These are phyloP conservation scores for Sarocladium oryzae DNA, from an alignment of 2,329 filamentous ascomycete species.

Conservation along the genomic window DNA sequence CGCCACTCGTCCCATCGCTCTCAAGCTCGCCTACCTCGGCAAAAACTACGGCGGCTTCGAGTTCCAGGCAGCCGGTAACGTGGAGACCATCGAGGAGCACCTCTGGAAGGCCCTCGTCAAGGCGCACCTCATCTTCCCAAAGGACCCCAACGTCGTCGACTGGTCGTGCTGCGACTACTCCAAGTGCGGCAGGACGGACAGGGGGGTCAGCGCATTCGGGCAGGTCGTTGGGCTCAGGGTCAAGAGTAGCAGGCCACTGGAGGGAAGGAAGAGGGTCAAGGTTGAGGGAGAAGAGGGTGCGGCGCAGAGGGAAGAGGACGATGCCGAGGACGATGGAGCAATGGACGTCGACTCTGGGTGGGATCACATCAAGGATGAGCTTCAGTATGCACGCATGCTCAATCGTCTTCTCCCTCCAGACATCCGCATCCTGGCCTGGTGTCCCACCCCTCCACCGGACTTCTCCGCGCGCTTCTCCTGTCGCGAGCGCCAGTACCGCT, in stretches of 20 bases:
- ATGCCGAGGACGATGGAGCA: slow-evolving; percentile 11
- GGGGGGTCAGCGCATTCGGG: slow-evolving; percentile 91
- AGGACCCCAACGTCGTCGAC: slow-evolving; percentile 56
- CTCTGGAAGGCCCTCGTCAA: slow-evolving; percentile 86
- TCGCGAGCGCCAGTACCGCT: slow-evolving; percentile 83
- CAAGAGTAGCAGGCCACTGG: slow-evolving; percentile 69
- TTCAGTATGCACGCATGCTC: slow-evolving; percentile 75
- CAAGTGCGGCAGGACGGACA: slow-evolving; percentile 90
- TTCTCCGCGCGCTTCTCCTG: slow-evolving; percentile 95
- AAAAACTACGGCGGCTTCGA: slow-evolving; percentile 91
- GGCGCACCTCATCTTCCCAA: slow-evolving; percentile 72
- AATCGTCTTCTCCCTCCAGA: slow-evolving; percentile 85
- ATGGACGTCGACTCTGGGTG: slow-evolving; percentile 21
- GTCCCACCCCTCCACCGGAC: slow-evolving; percentile 66
- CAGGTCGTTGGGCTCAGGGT: slow-evolving; percentile 85
- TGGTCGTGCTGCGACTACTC: slow-evolving; percentile 86
- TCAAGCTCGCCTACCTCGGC: slow-evolving; percentile 92
- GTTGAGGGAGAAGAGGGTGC: slow-evolving; percentile 18
- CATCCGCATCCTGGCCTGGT: slow-evolving; percentile 91
- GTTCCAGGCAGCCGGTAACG: slow-evolving; percentile 64
- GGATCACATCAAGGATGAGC: slow-evolving; percentile 73
- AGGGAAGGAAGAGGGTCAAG: slow-evolving; percentile 18
- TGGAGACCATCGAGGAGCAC: slow-evolving; percentile 86
- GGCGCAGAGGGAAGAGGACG: slow-evolving; percentile 10
- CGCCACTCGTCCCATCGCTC: slow-evolving; percentile 73